Evolutionary conservation across 768 basidiomycete genomes (phyloP).

Genomic region (Mycena metata): DNA sequence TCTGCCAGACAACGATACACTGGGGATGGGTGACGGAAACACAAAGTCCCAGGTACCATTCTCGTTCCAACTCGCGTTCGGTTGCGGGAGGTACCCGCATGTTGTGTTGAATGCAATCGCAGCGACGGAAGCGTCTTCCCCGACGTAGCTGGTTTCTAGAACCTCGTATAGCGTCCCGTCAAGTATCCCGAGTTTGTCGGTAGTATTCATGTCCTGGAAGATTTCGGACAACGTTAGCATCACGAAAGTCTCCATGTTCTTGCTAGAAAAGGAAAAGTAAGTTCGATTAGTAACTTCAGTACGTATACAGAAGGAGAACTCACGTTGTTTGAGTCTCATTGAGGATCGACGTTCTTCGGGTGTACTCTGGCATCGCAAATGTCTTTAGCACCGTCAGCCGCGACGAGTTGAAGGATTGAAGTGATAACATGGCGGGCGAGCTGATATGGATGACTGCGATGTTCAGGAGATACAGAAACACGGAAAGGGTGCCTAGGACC

Average conservation of each 20-base stretch:
- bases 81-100: slow-evolving; percentile 11
- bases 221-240: not conserved
- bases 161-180: slow-evolving; percentile 6
- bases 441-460: slow-evolving; percentile 39
- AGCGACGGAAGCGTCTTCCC: slow-evolving; percentile 1
- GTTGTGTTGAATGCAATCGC: slow-evolving; percentile 13
- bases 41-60: slow-evolving; percentile 6
- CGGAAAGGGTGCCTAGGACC: not conserved
- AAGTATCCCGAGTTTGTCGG: slow-evolving; percentile 7
- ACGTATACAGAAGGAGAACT: no score
- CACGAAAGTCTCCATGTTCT: no score
- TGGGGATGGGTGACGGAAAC: no score
- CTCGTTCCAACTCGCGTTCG: not conserved
- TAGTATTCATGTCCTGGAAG: not conserved
- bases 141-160: slow-evolving; percentile 1
- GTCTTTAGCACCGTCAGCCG: slow-evolving; percentile 1
- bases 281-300: no score
- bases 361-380: not conserved
- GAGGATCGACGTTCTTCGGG: no score
- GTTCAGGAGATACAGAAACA: slow-evolving; percentile 28
- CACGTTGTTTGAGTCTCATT: no score
- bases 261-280: no score
- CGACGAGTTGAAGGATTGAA: slow-evolving; percentile 11
- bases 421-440: slow-evolving; percentile 31
- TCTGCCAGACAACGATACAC: slow-evolving; percentile 1